These are phyloP conservation scores for Jaltomata sinuosa DNA, from an alignment of 257 asterid genomes.

Conservation along the genomic window DNA sequence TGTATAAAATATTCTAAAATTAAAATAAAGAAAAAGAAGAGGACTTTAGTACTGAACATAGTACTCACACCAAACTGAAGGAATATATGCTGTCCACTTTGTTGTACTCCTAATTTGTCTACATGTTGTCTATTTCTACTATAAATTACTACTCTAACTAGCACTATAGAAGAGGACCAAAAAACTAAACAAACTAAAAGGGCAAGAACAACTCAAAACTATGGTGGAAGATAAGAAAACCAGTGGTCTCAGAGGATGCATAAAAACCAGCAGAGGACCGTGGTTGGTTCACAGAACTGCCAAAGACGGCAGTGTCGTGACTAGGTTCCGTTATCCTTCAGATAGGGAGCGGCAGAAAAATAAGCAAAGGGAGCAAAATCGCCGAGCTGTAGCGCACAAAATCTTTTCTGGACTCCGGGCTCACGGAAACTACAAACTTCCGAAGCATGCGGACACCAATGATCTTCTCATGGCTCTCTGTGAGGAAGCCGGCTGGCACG, in stretches of 20 bases:
- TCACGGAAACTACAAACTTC: conserved; percentile 57
- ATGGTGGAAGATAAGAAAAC: conserved; percentile 18
- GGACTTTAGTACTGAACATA: not conserved
- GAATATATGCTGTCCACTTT: not conserved
- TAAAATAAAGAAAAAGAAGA: not conserved
- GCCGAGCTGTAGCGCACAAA: conserved; percentile 46
- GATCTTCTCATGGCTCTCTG: conserved; percentile 76
- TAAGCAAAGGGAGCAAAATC: conserved; percentile 47
- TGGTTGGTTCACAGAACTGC: conserved; percentile 59
- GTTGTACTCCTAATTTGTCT: not conserved
- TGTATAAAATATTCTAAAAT: not conserved
- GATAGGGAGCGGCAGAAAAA: conserved; percentile 56
- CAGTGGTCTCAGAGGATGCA: conserved; percentile 43
- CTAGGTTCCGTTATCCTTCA: conserved; percentile 51
- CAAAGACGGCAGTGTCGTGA: conserved; percentile 33
- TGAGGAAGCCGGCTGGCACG: conserved; percentile 77
- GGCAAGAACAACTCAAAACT: not conserved
- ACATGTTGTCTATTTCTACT: not conserved
- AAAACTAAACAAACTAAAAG: not conserved
- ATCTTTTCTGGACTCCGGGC: conserved; percentile 59
- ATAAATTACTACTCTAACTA: not conserved
- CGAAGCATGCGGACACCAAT: conserved; percentile 55
- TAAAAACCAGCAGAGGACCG: conserved; percentile 52
- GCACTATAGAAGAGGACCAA: not conserved
- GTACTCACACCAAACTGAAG: not conserved